Evolutionary conservation across 2,329 filamentous ascomycete genomes (phyloP).

Genomic region (Leptographium wingfieldii): DNA sequence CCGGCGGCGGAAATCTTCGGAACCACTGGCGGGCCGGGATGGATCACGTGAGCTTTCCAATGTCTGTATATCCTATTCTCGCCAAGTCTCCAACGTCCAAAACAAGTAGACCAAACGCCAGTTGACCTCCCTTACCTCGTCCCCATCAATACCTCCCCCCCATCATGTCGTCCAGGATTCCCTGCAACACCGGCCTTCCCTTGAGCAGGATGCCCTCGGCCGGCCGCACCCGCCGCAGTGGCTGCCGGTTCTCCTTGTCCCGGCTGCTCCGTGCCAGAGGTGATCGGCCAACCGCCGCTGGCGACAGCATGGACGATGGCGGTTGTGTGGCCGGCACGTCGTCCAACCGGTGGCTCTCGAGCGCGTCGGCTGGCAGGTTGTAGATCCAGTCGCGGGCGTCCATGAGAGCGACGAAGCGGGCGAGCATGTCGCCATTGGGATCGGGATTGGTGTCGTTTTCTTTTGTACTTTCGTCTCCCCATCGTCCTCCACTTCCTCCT

Average conservation of each 20-base stretch:
- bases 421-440: constrained; percentile 52
- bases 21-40: constrained; percentile 7
- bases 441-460: constrained; percentile 11
- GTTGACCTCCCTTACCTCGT: too few relatives aligned
- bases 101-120: too few relatives aligned
- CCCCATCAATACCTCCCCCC: neutral
- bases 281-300: neutral
- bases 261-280: constrained; percentile 3
- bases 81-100: too few relatives aligned
- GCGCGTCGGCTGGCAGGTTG: constrained; percentile 51
- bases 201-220: constrained; percentile 51
- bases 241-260: constrained; percentile 30
- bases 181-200: constrained; percentile 55
- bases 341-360: constrained; percentile 52
- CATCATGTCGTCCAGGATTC: constrained; percentile 64
- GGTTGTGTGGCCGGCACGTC: constrained; percentile 21
- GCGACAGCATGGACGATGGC: constrained; percentile 3
- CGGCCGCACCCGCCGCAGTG: constrained; percentile 43
- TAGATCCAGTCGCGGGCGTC: constrained; percentile 68
- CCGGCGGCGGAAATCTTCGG: constrained; percentile 8
- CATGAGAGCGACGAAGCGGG: constrained; percentile 64
- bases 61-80: too few relatives aligned
- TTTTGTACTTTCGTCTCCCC: constrained; percentile 29
- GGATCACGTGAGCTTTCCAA: neutral
- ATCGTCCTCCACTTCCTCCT: constrained; percentile 28